These are phyloP conservation scores for Lathyrus tuberosus DNA, from an alignment of 306 rosid species.

Conservation along the genomic window DNA sequence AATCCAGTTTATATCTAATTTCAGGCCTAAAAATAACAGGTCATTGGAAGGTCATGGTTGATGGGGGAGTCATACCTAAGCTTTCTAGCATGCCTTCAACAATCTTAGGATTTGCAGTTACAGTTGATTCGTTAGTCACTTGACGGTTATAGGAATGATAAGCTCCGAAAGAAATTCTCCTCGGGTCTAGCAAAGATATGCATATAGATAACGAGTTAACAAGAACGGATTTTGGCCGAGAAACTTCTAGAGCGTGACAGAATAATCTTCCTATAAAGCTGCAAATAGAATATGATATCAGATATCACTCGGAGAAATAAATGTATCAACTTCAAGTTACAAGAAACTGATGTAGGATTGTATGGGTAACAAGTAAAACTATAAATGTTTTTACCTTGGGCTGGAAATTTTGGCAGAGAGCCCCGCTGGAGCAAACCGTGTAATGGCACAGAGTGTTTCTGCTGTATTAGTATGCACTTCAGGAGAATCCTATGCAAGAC, in stretches of 20 bases:
- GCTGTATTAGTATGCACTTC: conserved; percentile 98
- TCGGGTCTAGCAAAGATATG: conserved; percentile 95
- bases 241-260: conserved; percentile 85
- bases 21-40: conserved; percentile 13
- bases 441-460: conserved; percentile 92
- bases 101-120: conserved; percentile 81
- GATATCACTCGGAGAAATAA: conserved; percentile 22
- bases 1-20: not conserved
- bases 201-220: conserved; percentile 89
- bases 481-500: conserved; percentile 77
- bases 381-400: conserved; percentile 62
- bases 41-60: conserved; percentile 8
- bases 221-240: conserved; percentile 92
- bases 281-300: conserved; percentile 39
- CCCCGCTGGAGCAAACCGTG: conserved; percentile 94
- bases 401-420: conserved; percentile 79
- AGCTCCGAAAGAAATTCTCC: conserved; percentile 69
- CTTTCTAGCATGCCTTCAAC: conserved; percentile 98
- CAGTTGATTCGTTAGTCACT: conserved; percentile 59
- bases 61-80: conserved; percentile 60
- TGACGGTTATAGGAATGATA: conserved; percentile 77
- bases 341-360: conserved; percentile 18
- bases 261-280: conserved; percentile 93
- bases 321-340: conserved; percentile 3
- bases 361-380: not conserved